Conservation (phyloP, 306 rosid genomes). For the Fragaria ananassa region DNA sequence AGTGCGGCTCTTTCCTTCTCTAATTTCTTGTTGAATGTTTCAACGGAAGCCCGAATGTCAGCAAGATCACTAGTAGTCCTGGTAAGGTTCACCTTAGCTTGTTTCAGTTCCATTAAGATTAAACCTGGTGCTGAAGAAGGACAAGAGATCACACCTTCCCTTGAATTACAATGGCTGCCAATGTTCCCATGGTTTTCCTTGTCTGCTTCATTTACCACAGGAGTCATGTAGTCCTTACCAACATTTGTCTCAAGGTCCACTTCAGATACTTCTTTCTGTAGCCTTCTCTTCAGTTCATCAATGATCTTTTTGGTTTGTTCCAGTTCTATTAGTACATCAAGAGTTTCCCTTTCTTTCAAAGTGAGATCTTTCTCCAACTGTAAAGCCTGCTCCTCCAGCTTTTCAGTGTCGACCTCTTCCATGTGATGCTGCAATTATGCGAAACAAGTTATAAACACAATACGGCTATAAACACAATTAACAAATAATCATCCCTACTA, state of each 20-base stretch:
- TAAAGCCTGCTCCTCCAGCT: conserved; percentile 41
- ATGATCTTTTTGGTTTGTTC: conserved; percentile 41
- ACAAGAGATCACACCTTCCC: conserved; percentile 25
- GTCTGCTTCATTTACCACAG: conserved; percentile 34
- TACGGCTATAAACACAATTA: background rate
- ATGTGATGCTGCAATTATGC: conserved; percentile 25
- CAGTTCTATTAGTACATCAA: conserved; percentile 51
- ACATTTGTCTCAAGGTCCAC: conserved; percentile 21
- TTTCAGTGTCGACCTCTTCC: conserved; percentile 34
- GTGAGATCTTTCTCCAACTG: conserved; percentile 47
- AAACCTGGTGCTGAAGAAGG: conserved; percentile 52
- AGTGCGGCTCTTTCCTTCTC: conserved; percentile 72
- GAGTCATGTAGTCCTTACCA: conserved; percentile 18
- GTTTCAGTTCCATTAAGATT: conserved; percentile 74
- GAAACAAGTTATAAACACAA: background rate
- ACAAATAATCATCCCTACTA: background rate
- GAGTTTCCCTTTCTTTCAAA: conserved; percentile 52
- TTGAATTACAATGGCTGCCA: conserved; percentile 15
- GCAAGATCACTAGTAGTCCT: conserved; percentile 74
- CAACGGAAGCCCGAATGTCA: conserved; percentile 71
- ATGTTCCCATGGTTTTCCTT: conserved; percentile 55
- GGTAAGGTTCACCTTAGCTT: conserved; percentile 74
- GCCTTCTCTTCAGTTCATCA: conserved; percentile 44
- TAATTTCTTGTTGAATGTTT: conserved; percentile 59
- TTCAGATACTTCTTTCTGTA: conserved; percentile 49